Base-by-base conservation (phyloP, 352 stramenopile species). In the Globisporangium sylvaticum region DNA sequence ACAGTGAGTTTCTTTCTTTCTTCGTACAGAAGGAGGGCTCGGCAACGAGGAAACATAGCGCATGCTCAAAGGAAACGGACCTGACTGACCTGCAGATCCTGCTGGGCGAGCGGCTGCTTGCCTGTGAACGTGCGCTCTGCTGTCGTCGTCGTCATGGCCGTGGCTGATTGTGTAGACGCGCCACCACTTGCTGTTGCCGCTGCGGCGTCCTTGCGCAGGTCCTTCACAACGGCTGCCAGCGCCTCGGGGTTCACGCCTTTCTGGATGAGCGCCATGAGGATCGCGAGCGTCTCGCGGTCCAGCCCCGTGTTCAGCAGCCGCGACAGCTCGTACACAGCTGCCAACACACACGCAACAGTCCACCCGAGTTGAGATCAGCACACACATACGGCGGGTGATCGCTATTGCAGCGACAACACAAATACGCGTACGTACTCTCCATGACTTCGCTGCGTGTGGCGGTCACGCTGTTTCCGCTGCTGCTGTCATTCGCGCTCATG, bases 211-310 rank as follows among this genome's bases (percentile, higher is more conserved):
- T 80, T 86, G 0, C 87, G 81, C n/a, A 97, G 76, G 25, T 97
- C 90, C 74, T 94, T 92, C n/a, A 97, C 89, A 18, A 97, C 89
- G 32, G 80, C 76, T 25, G 91, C 91, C 8, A 97, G 74, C 29
- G 89, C 89, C 64, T 97, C 91, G 0, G 91, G 91, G 75, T 97
- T 96, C 27, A 96, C 90, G 64, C 91, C 91, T 61, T 91, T 93
- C 69, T 97, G 85, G 58, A 95, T 78, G 25, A 97, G 79, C 55
- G 87, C 78, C 70, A 97, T 84, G 65, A 97, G 75, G 68, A 97
- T 94, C 63, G 76, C 79, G 50, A 97, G 76, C 29, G 89, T 96
- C 71, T 97, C 87, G 53, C 85, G 86, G 67, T 97, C 90, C 39
- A 97, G 75, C 0, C 91, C 91, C 25, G 91, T 97, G 72, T 97